Evolutionary conservation across 2,329 filamentous ascomycete genomes (phyloP), one percentile per base, ranked within the genome.

Genomic region (Fusarium tjaetaba): DNA sequence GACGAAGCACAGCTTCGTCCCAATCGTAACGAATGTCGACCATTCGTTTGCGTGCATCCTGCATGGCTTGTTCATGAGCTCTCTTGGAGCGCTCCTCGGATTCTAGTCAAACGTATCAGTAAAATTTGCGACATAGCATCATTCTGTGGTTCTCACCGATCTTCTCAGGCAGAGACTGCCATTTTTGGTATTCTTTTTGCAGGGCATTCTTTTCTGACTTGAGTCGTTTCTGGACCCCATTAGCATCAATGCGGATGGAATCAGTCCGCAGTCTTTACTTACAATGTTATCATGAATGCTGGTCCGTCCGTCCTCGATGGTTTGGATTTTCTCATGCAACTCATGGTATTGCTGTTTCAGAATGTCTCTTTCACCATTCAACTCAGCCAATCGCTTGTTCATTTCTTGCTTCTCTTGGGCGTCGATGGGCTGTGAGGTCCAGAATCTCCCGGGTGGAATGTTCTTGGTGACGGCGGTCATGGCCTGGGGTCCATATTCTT

Each of bases 361-460:
- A 16, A 79, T 71, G 1, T 74, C 73, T 20, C 80, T 68, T 56
- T 87, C 81, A 8, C 69, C 77, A 7, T 79, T 73, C 5, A 86
- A 70, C 49, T 89, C 86, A 1, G 76, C 68, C 2, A 92, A 81
- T 11, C 85, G 86, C 22, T 85, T 85, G 67, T 90, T 85, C 22
- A 96, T 80, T 58, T 90, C 87, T 20, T 84, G 81, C 79, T 93
- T 94, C 67, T 88, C 91, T 28, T 88, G 84, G 8, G 84, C 83
- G 78, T 97, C 94, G 11, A 95, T 88, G 7, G 93, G 92, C 70
- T 94, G 91, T 51, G 94, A 90, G 2, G 91, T 95, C 91, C 96
- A 98, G 77, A 88, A 89, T 41, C 80, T 84, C 9, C 94, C 94
- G 4, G 82, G 82, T 22, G 81, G 85, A 20, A 98, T 84, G 61